Evolutionary conservation across 495 filamentous ascomycete species (phyloP), one percentile per base, ranked within the genome.

Genomic region (Lasiosphaeria ovina): DNA sequence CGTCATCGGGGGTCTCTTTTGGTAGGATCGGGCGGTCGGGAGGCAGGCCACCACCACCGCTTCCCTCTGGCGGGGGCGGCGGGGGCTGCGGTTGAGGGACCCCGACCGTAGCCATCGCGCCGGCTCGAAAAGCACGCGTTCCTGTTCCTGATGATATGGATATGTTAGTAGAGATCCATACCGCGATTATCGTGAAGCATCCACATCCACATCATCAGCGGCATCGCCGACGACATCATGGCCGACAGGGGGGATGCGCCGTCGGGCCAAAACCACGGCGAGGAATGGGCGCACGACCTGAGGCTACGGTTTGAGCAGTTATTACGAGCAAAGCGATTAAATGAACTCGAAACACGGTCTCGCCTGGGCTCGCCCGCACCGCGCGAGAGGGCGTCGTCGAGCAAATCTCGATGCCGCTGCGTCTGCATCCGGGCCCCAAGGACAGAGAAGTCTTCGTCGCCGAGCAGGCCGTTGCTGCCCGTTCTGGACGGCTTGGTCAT

Each of bases 301-400:
- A 70, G 72, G 60, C 55, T 78, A 44, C 85, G 88, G 66, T 96
- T 94, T 70, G 87, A 93, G 63, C 86, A 90, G 57, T 72, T 92
- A 51, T 79, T 96, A 70, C 85, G 87, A 68, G 88, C 84, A 40
- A 90, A 87, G 72, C 81, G 90, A 70, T 84, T 95, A 75, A 90
- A 86, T 69, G 87, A 89, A 58, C 81, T 97, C 38, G 81, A 82
- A 57, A 66, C 77, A 62, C 76, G 77, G 42, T 80, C 88, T 6
- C 73, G 70, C 49, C 69, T 69, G 51, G 79, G 80, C 36, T 86
- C 87, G 49, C 82, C 83, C 4, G 76, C 84, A 51, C 77, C 79
- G 9, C 62, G 74, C 58, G 78, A 82, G 49, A 72, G 72, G 42
- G 66, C 73, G 8, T 80, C 80, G 16, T 77, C 78, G 7, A 66